phyloP scores from a whole-genome alignment of 805 yeast genomes.

The Jamesozyma piceae region DNA sequence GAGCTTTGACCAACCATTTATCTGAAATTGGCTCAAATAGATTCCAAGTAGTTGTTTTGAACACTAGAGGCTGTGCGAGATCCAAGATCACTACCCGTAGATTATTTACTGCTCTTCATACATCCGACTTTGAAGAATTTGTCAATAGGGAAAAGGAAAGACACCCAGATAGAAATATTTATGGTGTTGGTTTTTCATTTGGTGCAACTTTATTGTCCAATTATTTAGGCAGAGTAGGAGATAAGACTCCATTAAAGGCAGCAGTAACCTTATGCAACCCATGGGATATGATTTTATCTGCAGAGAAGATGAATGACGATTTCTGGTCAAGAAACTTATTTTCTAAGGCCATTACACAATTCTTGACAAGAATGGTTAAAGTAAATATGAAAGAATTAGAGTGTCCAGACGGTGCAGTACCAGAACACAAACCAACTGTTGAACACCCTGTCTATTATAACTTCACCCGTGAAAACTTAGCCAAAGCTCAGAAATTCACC shows the following conservation, averaged over 20 bases:
- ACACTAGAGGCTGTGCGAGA: constrained; percentile 70
- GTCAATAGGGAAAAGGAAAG: constrained; percentile 40
- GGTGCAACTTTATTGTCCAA: constrained; percentile 62
- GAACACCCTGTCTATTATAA: constrained; percentile 14
- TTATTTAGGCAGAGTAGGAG: constrained; percentile 60
- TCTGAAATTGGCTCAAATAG: constrained; percentile 31
- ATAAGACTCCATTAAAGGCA: constrained; percentile 42
- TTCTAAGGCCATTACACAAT: constrained; percentile 34
- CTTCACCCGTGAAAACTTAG: constrained; percentile 28
- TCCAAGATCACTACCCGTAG: constrained; percentile 62
- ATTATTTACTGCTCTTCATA: constrained; percentile 57
- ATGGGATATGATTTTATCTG: constrained; percentile 59
- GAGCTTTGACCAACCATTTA: constrained; percentile 42
- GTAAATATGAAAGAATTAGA: constrained; percentile 33
- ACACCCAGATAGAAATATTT: constrained; percentile 58
- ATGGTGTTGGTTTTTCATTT: constrained; percentile 58
- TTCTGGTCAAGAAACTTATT: constrained; percentile 35
- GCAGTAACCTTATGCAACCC: constrained; percentile 58
- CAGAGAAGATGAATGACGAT: constrained; percentile 34
- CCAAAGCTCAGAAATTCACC: constrained; percentile 32
- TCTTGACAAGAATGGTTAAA: constrained; percentile 36
- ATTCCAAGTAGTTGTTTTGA: constrained; percentile 54
- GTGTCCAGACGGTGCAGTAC: constrained; percentile 10
- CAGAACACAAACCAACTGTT: constrained; percentile 10
- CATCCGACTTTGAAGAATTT: constrained; percentile 57